A percentile compares a stretch with the other conserved stretches of the same genome.
Conservation (phyloP, 805 yeast species). For the Grigorovia transvaalensis region DNA sequence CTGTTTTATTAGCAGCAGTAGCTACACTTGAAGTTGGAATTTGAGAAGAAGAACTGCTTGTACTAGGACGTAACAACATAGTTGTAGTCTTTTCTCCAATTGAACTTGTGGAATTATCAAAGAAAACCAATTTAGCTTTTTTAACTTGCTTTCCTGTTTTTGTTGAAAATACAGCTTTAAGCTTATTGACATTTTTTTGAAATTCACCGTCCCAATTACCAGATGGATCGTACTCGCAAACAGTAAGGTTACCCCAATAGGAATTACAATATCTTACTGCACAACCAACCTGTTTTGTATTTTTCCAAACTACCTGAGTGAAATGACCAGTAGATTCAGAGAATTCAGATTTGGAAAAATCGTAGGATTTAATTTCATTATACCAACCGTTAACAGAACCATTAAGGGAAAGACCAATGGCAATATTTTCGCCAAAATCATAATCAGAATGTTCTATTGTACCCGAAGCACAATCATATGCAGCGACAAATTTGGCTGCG, state of each 20-base stretch:
- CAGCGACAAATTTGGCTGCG: constrained; percentile 42
- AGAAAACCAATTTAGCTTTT: background rate
- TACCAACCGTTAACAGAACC: constrained; percentile 64
- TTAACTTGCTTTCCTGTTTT: background rate
- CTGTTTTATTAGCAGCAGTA: background rate
- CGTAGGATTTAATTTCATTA: constrained; percentile 47
- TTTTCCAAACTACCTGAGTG: constrained; percentile 70
- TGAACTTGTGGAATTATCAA: background rate
- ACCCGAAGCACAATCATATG: constrained; percentile 45
- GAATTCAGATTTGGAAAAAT: constrained; percentile 41
- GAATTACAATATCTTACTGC: constrained; percentile 50
- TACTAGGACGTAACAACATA: background rate
- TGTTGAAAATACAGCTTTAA: background rate
- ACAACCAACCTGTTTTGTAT: constrained; percentile 56
- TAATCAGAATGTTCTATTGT: constrained; percentile 47
- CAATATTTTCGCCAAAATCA: constrained; percentile 65
- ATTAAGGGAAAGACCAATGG: constrained; percentile 42
- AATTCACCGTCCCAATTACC: constrained; percentile 60
- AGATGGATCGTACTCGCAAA: constrained; percentile 65
- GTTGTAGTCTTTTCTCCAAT: background rate
- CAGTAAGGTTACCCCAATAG: constrained; percentile 49
- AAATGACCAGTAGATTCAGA: constrained; percentile 49
- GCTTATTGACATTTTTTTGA: constrained; percentile 24
- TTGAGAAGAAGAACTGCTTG: background rate
- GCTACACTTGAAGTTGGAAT: background rate